Base-by-base conservation (phyloP, 1,139 yeast genomes). In the Blastobotrys illinoisensis region DNA sequence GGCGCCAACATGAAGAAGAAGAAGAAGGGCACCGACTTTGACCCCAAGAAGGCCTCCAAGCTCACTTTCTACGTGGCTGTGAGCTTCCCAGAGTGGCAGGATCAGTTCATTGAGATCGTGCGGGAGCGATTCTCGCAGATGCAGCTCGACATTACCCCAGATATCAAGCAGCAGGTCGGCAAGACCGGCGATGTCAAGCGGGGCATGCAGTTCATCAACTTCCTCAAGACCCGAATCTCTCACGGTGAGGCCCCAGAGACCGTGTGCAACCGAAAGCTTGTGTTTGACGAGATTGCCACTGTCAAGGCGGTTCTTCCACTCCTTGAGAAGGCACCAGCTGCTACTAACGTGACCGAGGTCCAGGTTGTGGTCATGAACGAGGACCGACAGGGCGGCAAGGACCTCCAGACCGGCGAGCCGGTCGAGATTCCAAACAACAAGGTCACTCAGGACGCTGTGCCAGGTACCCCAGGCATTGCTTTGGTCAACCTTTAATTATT, bases 71-170 rank as follows among this genome's bases (percentile, higher is more conserved):
- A 80, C 67, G 79, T 93, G 52, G 83, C 96, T 19, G 76, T 82
- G 48, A 79, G 88, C 18, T 93, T 87, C 90, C 99, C 99, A 49
- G 93, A 86, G 64, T 93, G 99, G 99, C 99, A 93, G 75, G 88
- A 85, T 58, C 78, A 80, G 63, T 93, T 89, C 73, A 85, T 93
- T 66, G 93, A 88, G 62, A 73, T 93, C 57, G 95, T 89, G 43
- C 82, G 90, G 64, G 85, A 86, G 62, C 79, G 90, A 62, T 88
- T 86, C 67, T 93, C 86, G 51, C 55, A 60, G 49, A 54, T 56
- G 20, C 60, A 67, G 26, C 67, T 61, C 44, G 65, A 67, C 46
- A 65, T 69, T 59, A 63, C 71, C 14, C 69, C 72, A 9, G 73
- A 70, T 18, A 67, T 72, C 67, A 68, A 71, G 65, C 67, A 68